Evolutionary conservation across 495 filamentous ascomycete species (phyloP).

Genomic region (Penicillium bovifimosum): DNA sequence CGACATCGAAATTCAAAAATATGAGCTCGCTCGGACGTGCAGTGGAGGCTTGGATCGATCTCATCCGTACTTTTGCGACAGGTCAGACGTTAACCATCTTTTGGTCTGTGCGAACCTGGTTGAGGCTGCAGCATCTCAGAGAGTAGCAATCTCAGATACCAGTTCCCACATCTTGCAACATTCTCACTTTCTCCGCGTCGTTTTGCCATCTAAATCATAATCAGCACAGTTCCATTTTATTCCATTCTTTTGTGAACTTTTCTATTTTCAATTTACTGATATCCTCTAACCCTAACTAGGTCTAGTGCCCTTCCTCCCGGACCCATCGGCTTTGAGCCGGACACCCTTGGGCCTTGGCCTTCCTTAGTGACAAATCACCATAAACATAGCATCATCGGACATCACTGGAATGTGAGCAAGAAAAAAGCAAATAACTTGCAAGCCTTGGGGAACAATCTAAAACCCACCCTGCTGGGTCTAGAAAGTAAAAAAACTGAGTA

Average conservation of each 20-base stretch:
- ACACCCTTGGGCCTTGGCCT: no score
- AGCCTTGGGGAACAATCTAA: not conserved
- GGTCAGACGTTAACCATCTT: conserved; percentile 6
- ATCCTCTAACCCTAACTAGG: not conserved
- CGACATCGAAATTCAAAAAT: not conserved
- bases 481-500: not conserved
- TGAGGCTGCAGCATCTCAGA: conserved; percentile 1
- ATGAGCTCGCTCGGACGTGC: conserved; percentile 10
- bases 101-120: conserved; percentile 4
- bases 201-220: not conserved
- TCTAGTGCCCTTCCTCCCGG: not conserved
- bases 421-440: not conserved
- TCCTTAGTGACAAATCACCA: not conserved
- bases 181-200: not conserved
- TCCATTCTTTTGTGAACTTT: not conserved
- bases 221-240: not conserved
- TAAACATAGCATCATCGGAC: not conserved
- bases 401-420: conserved; percentile 2
- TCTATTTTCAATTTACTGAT: not conserved
- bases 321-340: not conserved
- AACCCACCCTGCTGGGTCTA: not conserved
- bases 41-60: conserved; percentile 11
- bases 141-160: conserved; percentile 6
- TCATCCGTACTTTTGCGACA: conserved; percentile 11
- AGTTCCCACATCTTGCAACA: not conserved